These are phyloP conservation scores for Claviceps cyperi DNA, from an alignment of 2,329 filamentous ascomycete species.

Conservation along the genomic window DNA sequence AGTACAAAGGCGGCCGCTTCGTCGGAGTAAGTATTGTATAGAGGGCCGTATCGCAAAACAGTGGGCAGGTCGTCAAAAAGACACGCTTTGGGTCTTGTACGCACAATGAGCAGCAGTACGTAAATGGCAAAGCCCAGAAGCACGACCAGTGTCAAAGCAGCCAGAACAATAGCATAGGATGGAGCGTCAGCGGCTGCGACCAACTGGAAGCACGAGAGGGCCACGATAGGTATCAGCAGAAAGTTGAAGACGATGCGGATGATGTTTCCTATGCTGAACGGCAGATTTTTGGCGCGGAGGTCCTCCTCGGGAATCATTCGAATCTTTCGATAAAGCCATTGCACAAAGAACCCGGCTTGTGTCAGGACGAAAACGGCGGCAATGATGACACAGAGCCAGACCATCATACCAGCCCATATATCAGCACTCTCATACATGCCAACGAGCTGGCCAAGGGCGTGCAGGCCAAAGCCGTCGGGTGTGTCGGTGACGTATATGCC, in stretches of 20 bases:
- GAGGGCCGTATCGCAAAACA: slow-evolving; percentile 74
- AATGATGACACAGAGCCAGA: slow-evolving; percentile 75
- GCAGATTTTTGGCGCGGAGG: slow-evolving; percentile 77
- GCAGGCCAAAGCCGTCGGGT: slow-evolving; percentile 71
- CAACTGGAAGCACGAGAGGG: slow-evolving; percentile 82
- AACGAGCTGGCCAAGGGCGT: slow-evolving; percentile 64
- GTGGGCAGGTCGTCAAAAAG: slow-evolving; percentile 90
- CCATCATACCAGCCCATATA: slow-evolving; percentile 86
- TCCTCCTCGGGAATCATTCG: slow-evolving; percentile 70
- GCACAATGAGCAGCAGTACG: slow-evolving; percentile 68
- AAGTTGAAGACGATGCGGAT: slow-evolving; percentile 86
- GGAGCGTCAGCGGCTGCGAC: slow-evolving; percentile 58
- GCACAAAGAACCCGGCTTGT: slow-evolving; percentile 61
- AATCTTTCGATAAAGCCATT: slow-evolving; percentile 62
- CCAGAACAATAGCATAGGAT: slow-evolving; percentile 56
- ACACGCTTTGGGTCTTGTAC: slow-evolving; percentile 67
- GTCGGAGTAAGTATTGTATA: slow-evolving; percentile 97
- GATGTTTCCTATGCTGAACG: slow-evolving; percentile 67
- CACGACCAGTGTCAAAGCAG: slow-evolving; percentile 57
- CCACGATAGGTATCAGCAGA: slow-evolving; percentile 74
- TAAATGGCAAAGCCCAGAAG: slow-evolving; percentile 63
- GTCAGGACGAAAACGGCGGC: slow-evolving; percentile 51
- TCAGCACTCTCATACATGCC: slow-evolving; percentile 66
- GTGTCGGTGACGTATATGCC: slow-evolving; percentile 75
- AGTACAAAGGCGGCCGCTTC: slow-evolving; percentile 82